Evolutionary conservation across 2,329 filamentous ascomycete species (phyloP).

Genomic region (Phoma sp.): DNA sequence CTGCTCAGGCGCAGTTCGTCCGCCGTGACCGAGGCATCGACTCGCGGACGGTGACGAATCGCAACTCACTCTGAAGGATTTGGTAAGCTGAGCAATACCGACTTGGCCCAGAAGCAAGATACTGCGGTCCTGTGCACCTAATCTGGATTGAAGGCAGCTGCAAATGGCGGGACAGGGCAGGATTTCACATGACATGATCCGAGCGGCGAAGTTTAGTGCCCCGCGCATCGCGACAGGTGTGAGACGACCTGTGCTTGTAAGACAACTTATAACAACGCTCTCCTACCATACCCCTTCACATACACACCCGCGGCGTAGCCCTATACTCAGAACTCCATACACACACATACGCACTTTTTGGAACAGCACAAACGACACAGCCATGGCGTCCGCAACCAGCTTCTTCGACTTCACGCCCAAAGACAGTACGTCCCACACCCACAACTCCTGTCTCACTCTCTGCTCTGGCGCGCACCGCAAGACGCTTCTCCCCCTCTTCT

Average conservation of each 20-base stretch:
- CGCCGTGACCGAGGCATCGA: constrained; percentile 9
- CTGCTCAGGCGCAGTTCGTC: constrained; percentile 1
- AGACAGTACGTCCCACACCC: constrained; percentile 67
- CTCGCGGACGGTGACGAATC: constrained; percentile 3
- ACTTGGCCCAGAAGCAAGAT: constrained; percentile 10
- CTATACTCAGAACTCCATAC: not conserved
- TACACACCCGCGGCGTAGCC: not conserved
- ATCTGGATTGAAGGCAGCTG: not conserved
- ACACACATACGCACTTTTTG: not conserved
- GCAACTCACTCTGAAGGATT: constrained; percentile 1
- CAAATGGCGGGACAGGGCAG: not conserved
- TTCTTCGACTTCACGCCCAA: constrained; percentile 88
- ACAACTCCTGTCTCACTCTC: not conserved
- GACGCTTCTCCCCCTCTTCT: not conserved
- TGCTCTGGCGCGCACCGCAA: not conserved
- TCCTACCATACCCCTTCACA: not conserved
- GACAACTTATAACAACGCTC: constrained; percentile 10
- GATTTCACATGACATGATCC: constrained; percentile 19
- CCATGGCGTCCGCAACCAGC: constrained; percentile 71
- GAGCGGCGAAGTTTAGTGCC: constrained; percentile 14
- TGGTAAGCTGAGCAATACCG: constrained; percentile 13
- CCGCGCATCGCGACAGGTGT: constrained; percentile 12
- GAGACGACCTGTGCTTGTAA: not conserved
- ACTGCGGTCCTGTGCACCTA: constrained; percentile 1
- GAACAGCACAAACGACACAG: constrained; percentile 28